These are phyloP conservation scores for Mycena haematopus DNA, from an alignment of 768 basidiomycete species.

Conservation along the genomic window DNA sequence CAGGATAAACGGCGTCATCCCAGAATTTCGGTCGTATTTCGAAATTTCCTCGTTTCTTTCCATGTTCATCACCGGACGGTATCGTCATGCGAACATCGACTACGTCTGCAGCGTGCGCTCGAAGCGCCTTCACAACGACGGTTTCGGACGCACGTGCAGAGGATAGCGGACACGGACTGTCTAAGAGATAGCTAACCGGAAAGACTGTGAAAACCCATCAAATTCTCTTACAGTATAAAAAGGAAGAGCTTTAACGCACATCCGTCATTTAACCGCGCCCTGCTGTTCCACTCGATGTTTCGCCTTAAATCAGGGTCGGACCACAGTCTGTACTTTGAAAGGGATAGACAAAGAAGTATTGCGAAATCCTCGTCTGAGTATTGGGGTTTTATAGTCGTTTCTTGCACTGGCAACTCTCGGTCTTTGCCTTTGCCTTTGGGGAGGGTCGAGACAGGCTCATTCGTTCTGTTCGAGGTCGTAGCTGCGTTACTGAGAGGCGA, in stretches of 20 bases:
- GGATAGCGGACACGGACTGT: conserved; percentile 38
- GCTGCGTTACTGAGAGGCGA: conserved; percentile 3
- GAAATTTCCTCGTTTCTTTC: conserved; percentile 31
- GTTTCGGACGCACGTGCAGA: conserved; percentile 46
- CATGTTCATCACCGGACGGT: conserved; percentile 30
- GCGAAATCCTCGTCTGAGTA: conserved; percentile 52
- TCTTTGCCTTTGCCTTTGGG: conserved; percentile 36
- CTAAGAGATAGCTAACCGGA: conserved; percentile 60
- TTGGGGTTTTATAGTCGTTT: conserved; percentile 29
- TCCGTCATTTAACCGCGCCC: conserved; percentile 39
- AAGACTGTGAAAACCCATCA: conserved; percentile 51
- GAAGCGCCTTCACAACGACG: conserved; percentile 63
- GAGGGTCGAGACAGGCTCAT: background rate
- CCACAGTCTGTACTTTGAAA: conserved; percentile 81
- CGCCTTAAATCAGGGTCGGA: conserved; percentile 58
- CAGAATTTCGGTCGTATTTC: conserved; percentile 31
- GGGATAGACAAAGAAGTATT: conserved; percentile 58
- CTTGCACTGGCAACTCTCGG: conserved; percentile 22
- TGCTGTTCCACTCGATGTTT: conserved; percentile 48
- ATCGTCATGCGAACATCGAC: conserved; percentile 72
- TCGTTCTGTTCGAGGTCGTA: background rate
- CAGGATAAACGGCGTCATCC: conserved; percentile 61
- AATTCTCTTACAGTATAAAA: conserved; percentile 20
- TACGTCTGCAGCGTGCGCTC: conserved; percentile 48
- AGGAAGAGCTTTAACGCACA: conserved; percentile 49